Evolutionary conservation across 768 basidiomycete species (phyloP).

Genomic region (Gloeopeniophorella convolvens): DNA sequence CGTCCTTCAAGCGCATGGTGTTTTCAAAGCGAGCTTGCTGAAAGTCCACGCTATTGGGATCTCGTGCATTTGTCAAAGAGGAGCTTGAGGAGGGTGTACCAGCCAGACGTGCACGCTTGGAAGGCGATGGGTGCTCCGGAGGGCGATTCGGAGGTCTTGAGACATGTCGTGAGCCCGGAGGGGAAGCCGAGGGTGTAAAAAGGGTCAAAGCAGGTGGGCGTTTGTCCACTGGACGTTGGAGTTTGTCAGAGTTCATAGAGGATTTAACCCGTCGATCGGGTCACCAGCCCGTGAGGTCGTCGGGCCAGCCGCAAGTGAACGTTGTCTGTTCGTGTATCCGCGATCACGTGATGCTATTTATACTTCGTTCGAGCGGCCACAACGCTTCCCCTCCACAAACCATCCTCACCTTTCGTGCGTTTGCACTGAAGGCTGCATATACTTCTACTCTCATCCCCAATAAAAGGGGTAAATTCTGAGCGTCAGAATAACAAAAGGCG

Average conservation of each 20-base stretch:
- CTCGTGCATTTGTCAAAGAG: slow-evolving; percentile 18
- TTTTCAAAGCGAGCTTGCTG: slow-evolving; percentile 52
- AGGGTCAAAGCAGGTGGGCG: slow-evolving; percentile 25
- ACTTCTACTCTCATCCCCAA: too few relatives aligned
- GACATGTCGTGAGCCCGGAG: slow-evolving; percentile 32
- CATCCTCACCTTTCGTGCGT: too few relatives aligned
- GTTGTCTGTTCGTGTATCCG: too few relatives aligned
- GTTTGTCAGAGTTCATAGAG: slow-evolving; percentile 9
- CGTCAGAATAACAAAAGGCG: too few relatives aligned
- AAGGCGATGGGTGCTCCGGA: slow-evolving; percentile 30
- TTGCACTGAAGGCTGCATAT: too few relatives aligned
- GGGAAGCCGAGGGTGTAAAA: slow-evolving; percentile 50
- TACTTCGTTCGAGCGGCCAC: not conserved
- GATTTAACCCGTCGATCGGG: too few relatives aligned
- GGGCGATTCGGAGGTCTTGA: slow-evolving; percentile 23
- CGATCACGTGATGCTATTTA: not conserved
- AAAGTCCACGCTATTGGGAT: slow-evolving; percentile 33
- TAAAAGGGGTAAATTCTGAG: too few relatives aligned
- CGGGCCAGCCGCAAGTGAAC: too few relatives aligned
- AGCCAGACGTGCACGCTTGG: slow-evolving; percentile 44
- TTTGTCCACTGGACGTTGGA: not conserved
- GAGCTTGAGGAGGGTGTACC: slow-evolving; percentile 36
- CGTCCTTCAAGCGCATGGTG: slow-evolving; percentile 47
- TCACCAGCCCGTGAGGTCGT: too few relatives aligned
- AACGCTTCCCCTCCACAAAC: not conserved